Evolutionary conservation across 352 stramenopile species (phyloP), one percentile per base, ranked within the genome.

Genomic region (Globisporangium barbulae): DNA sequence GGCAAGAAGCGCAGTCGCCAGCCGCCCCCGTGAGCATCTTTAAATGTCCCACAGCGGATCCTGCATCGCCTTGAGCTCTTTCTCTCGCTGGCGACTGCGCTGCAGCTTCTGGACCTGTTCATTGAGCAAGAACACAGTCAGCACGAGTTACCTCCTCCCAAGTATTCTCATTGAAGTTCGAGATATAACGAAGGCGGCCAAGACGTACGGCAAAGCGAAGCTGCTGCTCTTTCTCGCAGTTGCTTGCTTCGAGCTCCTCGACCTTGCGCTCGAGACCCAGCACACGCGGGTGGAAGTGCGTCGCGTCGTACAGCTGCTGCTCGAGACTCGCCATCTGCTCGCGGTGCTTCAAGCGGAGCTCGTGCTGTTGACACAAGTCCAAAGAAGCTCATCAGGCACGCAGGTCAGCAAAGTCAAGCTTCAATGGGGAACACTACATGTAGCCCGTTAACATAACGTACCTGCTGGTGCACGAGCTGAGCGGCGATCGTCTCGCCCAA

Each of bases 401-500:
- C 22, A 42, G 2, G 4, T 21, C 42, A 48, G 13, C 42, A 48
- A 21, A 5, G 5, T 41, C 7, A n/a, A 22, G 42, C 39, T 6
- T 45, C 39, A n/a, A 13, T 45, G 39, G 39, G 39, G 13, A 15
- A 42, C 6, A 39, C 33, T 39, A 39, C 1, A 39, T 39, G 33
- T 7, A 42, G 37, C 37, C 8, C 25, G 25, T 28, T 28, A 28
- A 28, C 25, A 28, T 17, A 48, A 22, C 31, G 15, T 49, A 79
- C 81, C 76, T 92, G 85, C 60, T 94, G 78, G 22, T 75, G 71
- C 54, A 92, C 70, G 31, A 94, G 74, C 64, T 91, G 72, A 2
- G 76, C 75, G 0, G 85, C 79, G 61, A 94, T 81, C 55, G 79
- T 74, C 61, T 94, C 83, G 35, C 81, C 81, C 12, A 94, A 59